These are phyloP conservation scores for Yamadazyma membranifaciens DNA, from an alignment of 1,139 yeast genomes.

Conservation along the genomic window DNA sequence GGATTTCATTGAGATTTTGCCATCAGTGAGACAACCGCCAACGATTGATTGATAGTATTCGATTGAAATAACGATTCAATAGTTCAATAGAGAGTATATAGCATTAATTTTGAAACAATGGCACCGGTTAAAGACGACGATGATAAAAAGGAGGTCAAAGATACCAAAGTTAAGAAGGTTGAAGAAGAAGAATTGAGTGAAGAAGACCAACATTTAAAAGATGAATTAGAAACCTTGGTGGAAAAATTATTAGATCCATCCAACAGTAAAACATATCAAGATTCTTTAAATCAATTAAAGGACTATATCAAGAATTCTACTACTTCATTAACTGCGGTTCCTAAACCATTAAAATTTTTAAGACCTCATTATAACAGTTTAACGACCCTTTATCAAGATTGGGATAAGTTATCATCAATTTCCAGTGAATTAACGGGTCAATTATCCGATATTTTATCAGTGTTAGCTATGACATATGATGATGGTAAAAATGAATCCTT, in stretches of 20 bases:
- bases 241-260: constrained; percentile 60
- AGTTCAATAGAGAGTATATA: too few species aligned
- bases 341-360: constrained; percentile 93
- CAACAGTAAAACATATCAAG: constrained; percentile 38
- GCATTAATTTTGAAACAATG: constrained; percentile 9
- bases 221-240: constrained; percentile 82
- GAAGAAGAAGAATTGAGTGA: constrained; percentile 81
- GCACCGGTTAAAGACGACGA: constrained; percentile 13
- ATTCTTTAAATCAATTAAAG: constrained; percentile 68
- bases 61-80: not conserved
- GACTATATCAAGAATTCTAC: constrained; percentile 86
- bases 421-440: constrained; percentile 1
- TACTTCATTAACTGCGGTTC: constrained; percentile 98
- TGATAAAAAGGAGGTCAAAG: not conserved
- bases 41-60: not conserved
- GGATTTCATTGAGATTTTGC: constrained; percentile 1
- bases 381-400: constrained; percentile 61
- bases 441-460: constrained; percentile 84
- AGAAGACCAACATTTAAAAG: constrained; percentile 88
- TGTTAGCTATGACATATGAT: constrained; percentile 92
- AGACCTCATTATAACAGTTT: constrained; percentile 80
- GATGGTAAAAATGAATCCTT: constrained; percentile 80
- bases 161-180: not conserved
- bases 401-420: constrained; percentile 34
- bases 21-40: constrained; percentile 1